phyloP scores from a whole-genome alignment of 2,329 filamentous ascomycete genomes.

The Fusarium pininemorale region DNA sequence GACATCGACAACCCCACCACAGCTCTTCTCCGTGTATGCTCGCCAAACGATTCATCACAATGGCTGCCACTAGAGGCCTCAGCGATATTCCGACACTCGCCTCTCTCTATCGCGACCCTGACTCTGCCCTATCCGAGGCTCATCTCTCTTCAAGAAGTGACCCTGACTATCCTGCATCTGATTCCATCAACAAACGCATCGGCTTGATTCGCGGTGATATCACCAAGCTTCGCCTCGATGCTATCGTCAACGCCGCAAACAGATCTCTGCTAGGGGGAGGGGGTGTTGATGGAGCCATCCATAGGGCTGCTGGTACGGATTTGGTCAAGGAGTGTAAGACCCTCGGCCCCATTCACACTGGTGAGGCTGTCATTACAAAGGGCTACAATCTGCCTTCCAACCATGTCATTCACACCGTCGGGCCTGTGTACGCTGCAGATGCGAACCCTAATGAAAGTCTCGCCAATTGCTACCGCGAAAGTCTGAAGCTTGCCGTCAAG shows the following conservation, averaged over 20 bases:
- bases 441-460: constrained; percentile 60
- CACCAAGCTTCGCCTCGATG: constrained; percentile 78
- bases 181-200: constrained; percentile 74
- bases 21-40: constrained; percentile 24
- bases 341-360: constrained; percentile 78
- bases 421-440: constrained; percentile 73
- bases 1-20: background rate
- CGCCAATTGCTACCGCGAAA: constrained; percentile 72
- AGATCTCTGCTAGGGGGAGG: constrained; percentile 80
- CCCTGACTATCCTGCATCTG: constrained; percentile 46
- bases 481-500: constrained; percentile 76
- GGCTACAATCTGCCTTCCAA: constrained; percentile 80
- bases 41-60: constrained; percentile 41
- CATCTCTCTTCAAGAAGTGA: background rate
- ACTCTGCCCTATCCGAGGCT: constrained; percentile 25
- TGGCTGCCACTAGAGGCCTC: constrained; percentile 45
- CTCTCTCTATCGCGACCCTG: constrained; percentile 64
- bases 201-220: constrained; percentile 80
- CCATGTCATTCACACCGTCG: constrained; percentile 90
- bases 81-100: constrained; percentile 70
- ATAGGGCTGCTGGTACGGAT: constrained; percentile 76
- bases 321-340: constrained; percentile 77
- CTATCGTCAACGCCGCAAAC: constrained; percentile 96
- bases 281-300: constrained; percentile 92
- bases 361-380: constrained; percentile 82